Evolutionary conservation across 1,284 basidiomycete genomes (phyloP).

Genomic region (Peniophora sp.): DNA sequence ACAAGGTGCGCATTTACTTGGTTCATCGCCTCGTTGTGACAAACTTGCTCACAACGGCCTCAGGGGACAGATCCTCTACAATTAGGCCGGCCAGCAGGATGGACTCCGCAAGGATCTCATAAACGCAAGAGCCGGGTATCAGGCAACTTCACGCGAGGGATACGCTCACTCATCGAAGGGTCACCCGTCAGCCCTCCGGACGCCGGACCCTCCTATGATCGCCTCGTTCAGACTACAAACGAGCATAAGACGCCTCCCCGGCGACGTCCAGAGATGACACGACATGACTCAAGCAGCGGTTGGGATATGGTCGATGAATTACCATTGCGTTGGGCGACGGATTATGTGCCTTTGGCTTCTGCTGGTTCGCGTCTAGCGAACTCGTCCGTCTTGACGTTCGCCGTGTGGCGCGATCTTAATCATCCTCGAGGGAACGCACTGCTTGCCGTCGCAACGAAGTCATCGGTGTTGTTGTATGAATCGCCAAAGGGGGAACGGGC

Average conservation of each 20-base stretch:
- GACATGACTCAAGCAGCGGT: conserved; percentile 29
- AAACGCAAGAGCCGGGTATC: conserved; percentile 42
- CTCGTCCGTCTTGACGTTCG: conserved; percentile 53
- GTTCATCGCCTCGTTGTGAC: conserved; percentile 5
- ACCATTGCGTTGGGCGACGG: conserved; percentile 72
- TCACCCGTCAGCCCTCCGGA: conserved; percentile 5
- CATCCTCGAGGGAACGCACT: conserved; percentile 47
- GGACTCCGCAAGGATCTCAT: conserved; percentile 39
- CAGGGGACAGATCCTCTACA: conserved; percentile 56
- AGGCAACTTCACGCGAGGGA: conserved; percentile 49
- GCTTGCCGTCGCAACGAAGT: conserved; percentile 70
- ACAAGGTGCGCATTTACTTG: conserved; percentile 39
- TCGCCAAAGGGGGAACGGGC: conserved; percentile 74
- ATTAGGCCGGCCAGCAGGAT: conserved; percentile 41
- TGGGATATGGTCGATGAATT: conserved; percentile 76
- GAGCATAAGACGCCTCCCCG: background rate
- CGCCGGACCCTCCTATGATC: background rate
- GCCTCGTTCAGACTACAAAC: background rate
- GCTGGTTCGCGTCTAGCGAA: conserved; percentile 56
- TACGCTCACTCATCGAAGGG: conserved; percentile 49
- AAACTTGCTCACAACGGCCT: conserved; percentile 3
- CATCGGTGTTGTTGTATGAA: conserved; percentile 66
- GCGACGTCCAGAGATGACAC: conserved; percentile 1
- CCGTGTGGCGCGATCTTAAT: conserved; percentile 52
- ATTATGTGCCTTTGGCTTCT: conserved; percentile 66